A percentile compares a stretch with the other conserved stretches of the same genome.
phyloP scores from a whole-genome alignment of 2,329 filamentous ascomycete species.

The Epichloe scottii region DNA sequence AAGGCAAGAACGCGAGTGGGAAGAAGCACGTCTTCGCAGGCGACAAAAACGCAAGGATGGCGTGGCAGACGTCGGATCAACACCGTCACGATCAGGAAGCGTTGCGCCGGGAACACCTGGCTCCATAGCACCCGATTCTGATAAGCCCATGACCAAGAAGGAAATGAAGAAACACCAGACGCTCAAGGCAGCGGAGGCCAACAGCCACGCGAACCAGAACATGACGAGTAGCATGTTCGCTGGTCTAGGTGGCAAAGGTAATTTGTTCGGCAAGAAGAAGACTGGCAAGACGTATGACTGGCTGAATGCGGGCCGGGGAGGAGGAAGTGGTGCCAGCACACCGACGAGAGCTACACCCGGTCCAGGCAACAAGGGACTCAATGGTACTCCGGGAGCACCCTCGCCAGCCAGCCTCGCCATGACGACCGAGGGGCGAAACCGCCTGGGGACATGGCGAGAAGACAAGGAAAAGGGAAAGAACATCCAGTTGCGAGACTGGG shows the following conservation, averaged over 20 bases:
- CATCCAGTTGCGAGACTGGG: slow-evolving; percentile 75
- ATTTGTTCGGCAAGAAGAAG: slow-evolving; percentile 45
- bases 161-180: slow-evolving; percentile 63
- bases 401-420: slow-evolving; percentile 27
- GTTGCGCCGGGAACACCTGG: slow-evolving; percentile 49
- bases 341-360: slow-evolving; percentile 27
- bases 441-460: slow-evolving; percentile 66
- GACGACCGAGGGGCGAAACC: slow-evolving; percentile 46
- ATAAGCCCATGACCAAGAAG: slow-evolving; percentile 74
- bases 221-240: slow-evolving; percentile 64
- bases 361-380: slow-evolving; percentile 19
- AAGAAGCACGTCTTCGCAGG: slow-evolving; percentile 59
- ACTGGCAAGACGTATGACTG: slow-evolving; percentile 59
- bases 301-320: slow-evolving; percentile 46
- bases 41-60: slow-evolving; percentile 51
- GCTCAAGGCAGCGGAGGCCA: slow-evolving; percentile 66
- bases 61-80: slow-evolving; percentile 35
- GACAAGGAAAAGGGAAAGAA: slow-evolving; percentile 62
- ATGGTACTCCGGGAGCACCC: slow-evolving; percentile 19
- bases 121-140: slow-evolving; percentile 47
- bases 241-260: slow-evolving; percentile 49
- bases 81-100: slow-evolving; percentile 40
- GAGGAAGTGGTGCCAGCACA: slow-evolving; percentile 42
- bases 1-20: slow-evolving; percentile 53
- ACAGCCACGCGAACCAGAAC: slow-evolving; percentile 72